phyloP scores from a whole-genome alignment of 495 filamentous ascomycete genomes.

The Xylaria grammica region DNA sequence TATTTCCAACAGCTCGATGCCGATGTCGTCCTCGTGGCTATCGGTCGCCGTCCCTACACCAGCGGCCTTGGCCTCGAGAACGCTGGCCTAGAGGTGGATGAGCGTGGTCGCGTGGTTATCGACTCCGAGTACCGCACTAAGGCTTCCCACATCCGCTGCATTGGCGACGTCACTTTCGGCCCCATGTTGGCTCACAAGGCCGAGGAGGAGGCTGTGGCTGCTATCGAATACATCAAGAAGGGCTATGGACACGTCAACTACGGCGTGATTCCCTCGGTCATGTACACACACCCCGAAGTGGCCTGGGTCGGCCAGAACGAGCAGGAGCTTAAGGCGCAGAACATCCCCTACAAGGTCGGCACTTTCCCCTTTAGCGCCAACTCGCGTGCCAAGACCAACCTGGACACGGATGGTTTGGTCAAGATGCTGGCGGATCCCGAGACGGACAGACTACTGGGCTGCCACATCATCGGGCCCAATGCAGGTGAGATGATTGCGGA shows the following conservation, averaged over 20 bases:
- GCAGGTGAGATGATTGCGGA: constrained; percentile 99
- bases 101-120: constrained; percentile 91
- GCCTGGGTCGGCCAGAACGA: constrained; percentile 99
- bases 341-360: constrained; percentile 88
- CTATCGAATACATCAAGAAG: constrained; percentile 95
- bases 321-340: constrained; percentile 88
- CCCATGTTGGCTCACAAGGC: constrained; percentile 99
- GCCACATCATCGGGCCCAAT: constrained; percentile 95
- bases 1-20: constrained; percentile 73
- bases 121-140: constrained; percentile 99
- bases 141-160: constrained; percentile 91
- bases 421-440: constrained; percentile 97
- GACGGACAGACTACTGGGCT: constrained; percentile 92
- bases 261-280: constrained; percentile 94
- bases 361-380: constrained; percentile 97
- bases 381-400: constrained; percentile 97
- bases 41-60: constrained; percentile 95
- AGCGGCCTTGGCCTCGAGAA: constrained; percentile 89
- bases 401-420: constrained; percentile 94
- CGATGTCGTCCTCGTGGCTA: constrained; percentile 95
- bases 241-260: constrained; percentile 99
- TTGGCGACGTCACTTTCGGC: constrained; percentile 96
- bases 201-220: constrained; percentile 95
- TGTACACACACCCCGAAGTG: constrained; percentile 99
- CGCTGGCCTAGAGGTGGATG: constrained; percentile 91